A percentile compares a stretch with the other conserved stretches of the same genome.
Evolutionary conservation across 2,329 filamentous ascomycete species (phyloP).

Genomic region (Colletotrichum cereale): DNA sequence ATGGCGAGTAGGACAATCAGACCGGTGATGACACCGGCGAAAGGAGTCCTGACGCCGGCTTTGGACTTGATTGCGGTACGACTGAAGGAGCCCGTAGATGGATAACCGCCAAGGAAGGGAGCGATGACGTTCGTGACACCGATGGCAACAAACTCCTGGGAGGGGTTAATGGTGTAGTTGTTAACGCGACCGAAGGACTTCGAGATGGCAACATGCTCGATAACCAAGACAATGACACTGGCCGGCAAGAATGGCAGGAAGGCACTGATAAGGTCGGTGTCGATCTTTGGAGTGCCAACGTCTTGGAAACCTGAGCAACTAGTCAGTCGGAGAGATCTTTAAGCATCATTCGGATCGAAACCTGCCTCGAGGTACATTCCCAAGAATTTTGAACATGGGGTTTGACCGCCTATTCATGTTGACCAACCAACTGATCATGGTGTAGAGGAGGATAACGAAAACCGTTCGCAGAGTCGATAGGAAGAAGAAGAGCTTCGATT

Average conservation of each 20-base stretch:
- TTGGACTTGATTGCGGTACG: constrained; percentile 98
- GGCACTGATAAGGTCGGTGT: constrained; percentile 72
- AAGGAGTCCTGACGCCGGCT: constrained; percentile 91
- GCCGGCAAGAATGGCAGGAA: constrained; percentile 83
- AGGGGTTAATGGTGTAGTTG: constrained; percentile 95
- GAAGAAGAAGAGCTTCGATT: constrained; percentile 87
- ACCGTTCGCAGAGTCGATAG: constrained; percentile 89
- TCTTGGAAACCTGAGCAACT: constrained; percentile 76
- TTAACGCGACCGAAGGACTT: constrained; percentile 97
- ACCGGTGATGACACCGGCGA: constrained; percentile 90
- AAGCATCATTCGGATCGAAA: constrained; percentile 2
- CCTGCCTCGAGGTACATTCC: constrained; percentile 80
- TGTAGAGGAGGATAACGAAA: constrained; percentile 93
- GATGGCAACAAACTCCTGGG: constrained; percentile 95
- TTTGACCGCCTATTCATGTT: constrained; percentile 76
- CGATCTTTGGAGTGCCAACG: constrained; percentile 78
- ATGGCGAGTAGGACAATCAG: constrained; percentile 88
- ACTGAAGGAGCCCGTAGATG: constrained; percentile 94
- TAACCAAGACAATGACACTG: constrained; percentile 91
- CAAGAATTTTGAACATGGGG: constrained; percentile 80
- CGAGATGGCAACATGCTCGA: constrained; percentile 96
- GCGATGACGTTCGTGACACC: constrained; percentile 91
- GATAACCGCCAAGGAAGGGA: constrained; percentile 92
- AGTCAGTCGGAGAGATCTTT: not conserved
- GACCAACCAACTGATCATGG: constrained; percentile 87